These are phyloP conservation scores for Pyrenophora graminea DNA, from an alignment of 2,329 filamentous ascomycete species.

Conservation along the genomic window DNA sequence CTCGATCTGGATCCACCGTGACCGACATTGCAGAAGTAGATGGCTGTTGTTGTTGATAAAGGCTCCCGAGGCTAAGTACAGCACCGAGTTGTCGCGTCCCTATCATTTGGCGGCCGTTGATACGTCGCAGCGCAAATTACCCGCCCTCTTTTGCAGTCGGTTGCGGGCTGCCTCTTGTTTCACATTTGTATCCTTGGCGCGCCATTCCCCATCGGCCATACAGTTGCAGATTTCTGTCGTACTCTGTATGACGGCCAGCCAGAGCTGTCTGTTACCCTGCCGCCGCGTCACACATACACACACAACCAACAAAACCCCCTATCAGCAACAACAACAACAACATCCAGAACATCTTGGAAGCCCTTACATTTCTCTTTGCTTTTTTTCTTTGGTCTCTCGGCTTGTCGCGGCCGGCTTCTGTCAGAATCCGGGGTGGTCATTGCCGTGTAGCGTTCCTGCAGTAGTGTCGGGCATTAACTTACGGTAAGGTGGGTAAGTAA, in stretches of 20 bases:
- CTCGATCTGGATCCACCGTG: too few relatives aligned
- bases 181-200: slow-evolving; percentile 8
- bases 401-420: background rate
- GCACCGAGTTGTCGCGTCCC: background rate
- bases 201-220: slow-evolving; percentile 3
- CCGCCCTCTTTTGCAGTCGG: slow-evolving; percentile 4
- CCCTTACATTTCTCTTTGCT: background rate
- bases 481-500: slow-evolving; percentile 7
- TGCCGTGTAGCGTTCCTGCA: slow-evolving; percentile 21
- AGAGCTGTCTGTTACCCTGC: background rate
- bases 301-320: background rate
- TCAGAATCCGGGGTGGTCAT: slow-evolving; percentile 13
- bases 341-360: background rate
- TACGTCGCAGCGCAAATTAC: slow-evolving; percentile 3
- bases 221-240: slow-evolving; percentile 5
- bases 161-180: slow-evolving; percentile 6
- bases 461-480: slow-evolving; percentile 19
- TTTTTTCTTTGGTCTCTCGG: background rate
- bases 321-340: background rate
- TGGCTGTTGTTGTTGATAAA: too few relatives aligned
- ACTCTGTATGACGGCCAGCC: background rate
- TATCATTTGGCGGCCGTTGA: background rate
- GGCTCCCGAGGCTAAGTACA: background rate
- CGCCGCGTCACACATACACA: background rate
- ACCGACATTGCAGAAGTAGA: too few relatives aligned